Evolutionary conservation across 2,329 filamentous ascomycete species (phyloP).

Genomic region (Fusarium tjaetaba): DNA sequence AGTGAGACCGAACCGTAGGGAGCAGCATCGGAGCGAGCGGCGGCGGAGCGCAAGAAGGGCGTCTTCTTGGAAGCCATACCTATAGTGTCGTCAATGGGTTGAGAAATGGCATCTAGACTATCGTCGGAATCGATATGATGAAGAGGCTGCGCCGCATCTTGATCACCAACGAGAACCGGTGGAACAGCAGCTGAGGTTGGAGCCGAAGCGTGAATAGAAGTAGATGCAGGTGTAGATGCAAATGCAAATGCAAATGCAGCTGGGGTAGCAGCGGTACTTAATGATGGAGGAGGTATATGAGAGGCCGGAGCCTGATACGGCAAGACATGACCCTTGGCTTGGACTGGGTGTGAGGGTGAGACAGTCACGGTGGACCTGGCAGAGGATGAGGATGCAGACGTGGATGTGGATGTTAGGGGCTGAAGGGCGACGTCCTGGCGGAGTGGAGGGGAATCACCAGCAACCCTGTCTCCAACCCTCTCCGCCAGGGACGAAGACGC

Average conservation of each 20-base stretch:
- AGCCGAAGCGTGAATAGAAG: background rate
- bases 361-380: slow-evolving; percentile 42
- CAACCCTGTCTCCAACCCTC: slow-evolving; percentile 38
- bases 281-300: slow-evolving; percentile 37
- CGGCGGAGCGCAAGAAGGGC: slow-evolving; percentile 48
- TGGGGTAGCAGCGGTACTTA: slow-evolving; percentile 36
- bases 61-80: slow-evolving; percentile 51
- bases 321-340: slow-evolving; percentile 42
- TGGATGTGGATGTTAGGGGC: slow-evolving; percentile 43
- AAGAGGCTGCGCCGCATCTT: slow-evolving; percentile 22
- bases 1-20: slow-evolving; percentile 53
- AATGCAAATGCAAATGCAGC: slow-evolving; percentile 23
- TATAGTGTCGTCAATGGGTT: slow-evolving; percentile 28
- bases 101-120: slow-evolving; percentile 41
- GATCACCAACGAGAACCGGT: background rate
- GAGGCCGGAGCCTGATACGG: slow-evolving; percentile 37
- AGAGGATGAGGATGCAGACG: slow-evolving; percentile 38
- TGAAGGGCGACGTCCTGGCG: slow-evolving; percentile 47
- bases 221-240: slow-evolving; percentile 20
- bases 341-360: slow-evolving; percentile 38
- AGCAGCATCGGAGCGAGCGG: slow-evolving; percentile 44
- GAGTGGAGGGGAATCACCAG: slow-evolving; percentile 41
- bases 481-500: slow-evolving; percentile 37
- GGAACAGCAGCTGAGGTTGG: background rate
- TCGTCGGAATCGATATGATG: slow-evolving; percentile 14